Percentiles rank a stretch among this genome's conserved stretches.
Evolutionary conservation across 1,139 yeast genomes (phyloP).

Genomic region (Meyerozyma sp.): DNA sequence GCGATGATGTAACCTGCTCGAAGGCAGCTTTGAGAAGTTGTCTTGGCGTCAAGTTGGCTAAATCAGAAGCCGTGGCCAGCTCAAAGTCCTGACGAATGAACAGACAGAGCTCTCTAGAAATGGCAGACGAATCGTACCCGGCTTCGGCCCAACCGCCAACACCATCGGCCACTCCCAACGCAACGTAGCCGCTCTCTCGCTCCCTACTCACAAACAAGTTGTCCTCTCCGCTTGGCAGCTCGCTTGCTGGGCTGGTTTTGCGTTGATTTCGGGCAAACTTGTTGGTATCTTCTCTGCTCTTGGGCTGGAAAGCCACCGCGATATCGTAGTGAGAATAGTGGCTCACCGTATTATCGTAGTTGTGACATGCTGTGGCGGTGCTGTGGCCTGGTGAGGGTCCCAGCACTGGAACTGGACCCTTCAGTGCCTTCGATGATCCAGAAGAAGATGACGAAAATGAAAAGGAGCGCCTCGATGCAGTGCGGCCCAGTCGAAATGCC

Average conservation of each 20-base stretch:
- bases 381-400: slow-evolving; percentile 3
- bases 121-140: slow-evolving; percentile 84
- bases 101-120: slow-evolving; percentile 62
- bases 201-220: slow-evolving; percentile 58
- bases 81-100: slow-evolving; percentile 30
- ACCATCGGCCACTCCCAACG: slow-evolving; percentile 93
- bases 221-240: slow-evolving; percentile 83
- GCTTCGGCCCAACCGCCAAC: slow-evolving; percentile 97
- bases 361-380: slow-evolving; percentile 11
- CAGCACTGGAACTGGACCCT: slow-evolving; percentile 1
- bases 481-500: neutral
- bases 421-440: neutral
- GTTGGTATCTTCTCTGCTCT: slow-evolving; percentile 52
- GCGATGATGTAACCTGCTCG: slow-evolving; percentile 43
- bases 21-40: slow-evolving; percentile 53
- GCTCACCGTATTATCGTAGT: slow-evolving; percentile 18
- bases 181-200: slow-evolving; percentile 41
- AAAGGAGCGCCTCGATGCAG: neutral
- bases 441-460: slow-evolving; percentile 1
- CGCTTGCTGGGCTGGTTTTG: slow-evolving; percentile 29
- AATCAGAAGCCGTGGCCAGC: slow-evolving; percentile 2
- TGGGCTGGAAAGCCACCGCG: slow-evolving; percentile 71
- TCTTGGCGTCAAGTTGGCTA: slow-evolving; percentile 31
- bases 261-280: slow-evolving; percentile 29
- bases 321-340: slow-evolving; percentile 41